Evolutionary conservation across 805 yeast species (phyloP), one percentile per base, ranked within the genome.

Genomic region (Lachancea waltii): DNA sequence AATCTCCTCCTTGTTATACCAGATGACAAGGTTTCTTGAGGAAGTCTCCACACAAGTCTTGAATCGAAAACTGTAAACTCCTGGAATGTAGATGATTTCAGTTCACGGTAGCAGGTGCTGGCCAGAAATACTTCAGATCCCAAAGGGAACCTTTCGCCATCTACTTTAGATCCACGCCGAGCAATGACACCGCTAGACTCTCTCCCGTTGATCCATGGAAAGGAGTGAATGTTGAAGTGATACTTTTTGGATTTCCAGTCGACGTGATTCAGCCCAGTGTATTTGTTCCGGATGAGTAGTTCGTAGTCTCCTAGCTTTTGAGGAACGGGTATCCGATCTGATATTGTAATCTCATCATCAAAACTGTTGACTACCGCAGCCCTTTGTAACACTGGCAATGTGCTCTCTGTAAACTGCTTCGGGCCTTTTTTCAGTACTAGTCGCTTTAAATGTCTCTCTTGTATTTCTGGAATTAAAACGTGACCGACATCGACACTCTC

Each of bases 131-230:
- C 74, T 30, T 60, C 56, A 28, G 66, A 64, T 6, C 66, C 67
- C 9, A 56, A 26, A 1, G 53, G 40, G 18, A 66, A 50, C 7
- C 49, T 44, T 1, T 22, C 21, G 6, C 20, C 33, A 24, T 48
- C 50, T 5, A 67, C 71, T 23, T 55, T 53, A 3, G 42, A 20
- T 3, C 73, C 72, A 6, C 49, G 38, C 24, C 60, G 53, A 6
- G 58, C 61, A 3, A 70, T 62, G 6, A 56, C 38, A 1, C 75
- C 75, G 17, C 69, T 60, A 31, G 67, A 57, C 46, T 70, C 75
- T 25, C 75, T 53, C 11, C 75, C 75, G 48, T 68, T 70, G 33
- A 70, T 56, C 75, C 75, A 70, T 7, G 75, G 75, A 40, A 69
- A 68, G 10, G 67, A 62, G 44, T 69, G 65, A 7, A 70, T 62